Percentiles rank a stretch among this genome's conserved stretches.
phyloP scores from a whole-genome alignment of 164 flowering plant genomes.

The Vitis rupestris region DNA sequence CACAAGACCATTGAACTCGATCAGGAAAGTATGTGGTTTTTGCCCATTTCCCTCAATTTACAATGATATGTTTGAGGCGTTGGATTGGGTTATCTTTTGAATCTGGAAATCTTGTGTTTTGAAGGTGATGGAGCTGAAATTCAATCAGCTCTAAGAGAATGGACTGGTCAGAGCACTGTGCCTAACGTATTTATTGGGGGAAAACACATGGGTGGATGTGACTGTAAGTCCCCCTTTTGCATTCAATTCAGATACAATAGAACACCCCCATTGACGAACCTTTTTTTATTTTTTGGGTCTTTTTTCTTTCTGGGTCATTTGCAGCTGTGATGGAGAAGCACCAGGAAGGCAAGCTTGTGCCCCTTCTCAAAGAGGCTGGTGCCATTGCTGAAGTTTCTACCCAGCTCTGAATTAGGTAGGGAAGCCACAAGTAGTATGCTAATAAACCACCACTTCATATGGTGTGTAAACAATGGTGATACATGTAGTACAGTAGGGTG shows the following conservation, averaged over 20 bases:
- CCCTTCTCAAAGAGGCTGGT: slow-evolving; percentile 51
- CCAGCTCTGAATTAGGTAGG: slow-evolving; percentile 5
- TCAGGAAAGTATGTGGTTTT: slow-evolving; percentile 46
- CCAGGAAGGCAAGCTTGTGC: slow-evolving; percentile 47
- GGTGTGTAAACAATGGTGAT: too few species aligned
- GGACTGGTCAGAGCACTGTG: slow-evolving; percentile 78
- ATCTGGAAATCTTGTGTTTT: slow-evolving; percentile 8
- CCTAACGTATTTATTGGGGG: slow-evolving; percentile 85
- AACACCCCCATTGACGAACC: not conserved
- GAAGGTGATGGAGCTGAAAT: slow-evolving; percentile 71
- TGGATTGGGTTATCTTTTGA: not conserved
- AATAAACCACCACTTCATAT: too few species aligned
- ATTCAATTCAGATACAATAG: not conserved
- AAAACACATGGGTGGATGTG: slow-evolving; percentile 83
- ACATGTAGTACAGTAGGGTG: too few species aligned
- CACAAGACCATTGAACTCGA: slow-evolving; percentile 69
- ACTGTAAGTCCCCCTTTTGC: slow-evolving; percentile 37
- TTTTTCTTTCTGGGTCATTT: slow-evolving; percentile 7
- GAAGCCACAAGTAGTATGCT: too few species aligned
- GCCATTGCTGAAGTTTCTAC: slow-evolving; percentile 34
- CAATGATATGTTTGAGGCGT: not conserved
- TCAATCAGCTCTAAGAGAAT: slow-evolving; percentile 63
- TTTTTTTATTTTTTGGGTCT: not conserved
- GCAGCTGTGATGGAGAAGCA: slow-evolving; percentile 47
- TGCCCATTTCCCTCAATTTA: not conserved